These are phyloP conservation scores for Cladosporium sp. DNA, from an alignment of 2,329 filamentous ascomycete genomes.

Conservation along the genomic window DNA sequence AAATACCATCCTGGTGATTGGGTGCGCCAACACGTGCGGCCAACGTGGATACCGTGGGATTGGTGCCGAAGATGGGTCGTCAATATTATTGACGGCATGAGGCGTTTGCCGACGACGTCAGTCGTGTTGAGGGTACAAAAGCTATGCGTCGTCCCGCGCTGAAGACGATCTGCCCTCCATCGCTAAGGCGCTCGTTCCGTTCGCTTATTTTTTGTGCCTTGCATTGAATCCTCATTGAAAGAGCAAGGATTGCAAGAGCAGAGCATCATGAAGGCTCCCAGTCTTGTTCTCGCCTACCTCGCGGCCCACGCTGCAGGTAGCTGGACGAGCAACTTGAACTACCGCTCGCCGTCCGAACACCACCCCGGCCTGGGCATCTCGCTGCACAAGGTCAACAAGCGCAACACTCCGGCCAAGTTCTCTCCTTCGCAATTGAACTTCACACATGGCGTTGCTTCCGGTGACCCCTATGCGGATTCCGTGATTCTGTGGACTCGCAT, in stretches of 20 bases:
- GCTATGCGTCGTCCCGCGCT: background rate
- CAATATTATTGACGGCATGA: background rate
- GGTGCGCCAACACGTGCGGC: background rate
- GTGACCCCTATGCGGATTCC: constrained; percentile 40
- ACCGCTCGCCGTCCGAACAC: constrained; percentile 58
- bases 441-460: constrained; percentile 48
- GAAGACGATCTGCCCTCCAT: background rate
- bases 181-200: background rate
- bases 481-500: constrained; percentile 39
- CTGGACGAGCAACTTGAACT: constrained; percentile 51
- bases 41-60: background rate
- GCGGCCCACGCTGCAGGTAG: constrained; percentile 22
- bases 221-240: background rate
- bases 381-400: constrained; percentile 54
- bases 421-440: constrained; percentile 50
- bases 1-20: background rate
- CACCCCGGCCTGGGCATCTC: constrained; percentile 59
- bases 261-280: constrained; percentile 16
- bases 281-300: constrained; percentile 15
- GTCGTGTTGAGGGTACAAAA: background rate
- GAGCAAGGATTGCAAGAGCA: background rate
- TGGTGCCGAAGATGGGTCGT: no score
- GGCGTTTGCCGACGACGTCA: background rate
- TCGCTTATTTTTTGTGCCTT: background rate
- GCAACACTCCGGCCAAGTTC: constrained; percentile 43